These are phyloP conservation scores for Colletotrichum musicola DNA, from an alignment of 2,329 filamentous ascomycete species.

Conservation along the genomic window DNA sequence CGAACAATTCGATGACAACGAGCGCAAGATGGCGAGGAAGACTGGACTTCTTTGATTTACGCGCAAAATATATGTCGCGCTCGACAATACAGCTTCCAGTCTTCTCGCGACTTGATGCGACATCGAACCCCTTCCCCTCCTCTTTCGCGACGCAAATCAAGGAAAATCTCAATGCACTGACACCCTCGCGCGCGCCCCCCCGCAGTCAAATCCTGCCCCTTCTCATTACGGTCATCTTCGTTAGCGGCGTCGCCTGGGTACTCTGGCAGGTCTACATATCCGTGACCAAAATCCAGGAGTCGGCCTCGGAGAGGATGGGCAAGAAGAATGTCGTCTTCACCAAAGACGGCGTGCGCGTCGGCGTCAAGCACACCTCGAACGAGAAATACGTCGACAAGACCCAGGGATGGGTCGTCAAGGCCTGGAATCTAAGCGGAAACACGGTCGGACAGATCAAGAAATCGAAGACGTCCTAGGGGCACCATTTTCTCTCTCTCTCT, in stretches of 20 bases:
- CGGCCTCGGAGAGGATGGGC: conserved; percentile 77
- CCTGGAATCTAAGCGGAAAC: conserved; percentile 68
- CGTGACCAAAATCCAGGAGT: conserved; percentile 73
- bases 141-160: too few relatives aligned
- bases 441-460: conserved; percentile 38
- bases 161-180: conserved; percentile 9
- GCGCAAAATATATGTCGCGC: too few relatives aligned
- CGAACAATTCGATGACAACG: background rate
- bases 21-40: background rate
- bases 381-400: conserved; percentile 82
- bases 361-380: conserved; percentile 75
- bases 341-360: conserved; percentile 80
- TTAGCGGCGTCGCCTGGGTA: conserved; percentile 72
- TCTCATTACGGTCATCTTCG: conserved; percentile 70
- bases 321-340: conserved; percentile 82
- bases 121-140: too few relatives aligned
- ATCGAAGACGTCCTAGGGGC: background rate
- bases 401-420: conserved; percentile 76
- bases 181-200: background rate
- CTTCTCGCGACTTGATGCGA: too few relatives aligned
- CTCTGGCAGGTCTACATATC: conserved; percentile 80
- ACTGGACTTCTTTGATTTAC: too few relatives aligned
- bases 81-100: too few relatives aligned
- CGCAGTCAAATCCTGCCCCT: conserved; percentile 75
- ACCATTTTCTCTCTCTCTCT: background rate